Conservation (phyloP, 352 stramenopile genomes). For the Phytophthora ramorum region DNA sequence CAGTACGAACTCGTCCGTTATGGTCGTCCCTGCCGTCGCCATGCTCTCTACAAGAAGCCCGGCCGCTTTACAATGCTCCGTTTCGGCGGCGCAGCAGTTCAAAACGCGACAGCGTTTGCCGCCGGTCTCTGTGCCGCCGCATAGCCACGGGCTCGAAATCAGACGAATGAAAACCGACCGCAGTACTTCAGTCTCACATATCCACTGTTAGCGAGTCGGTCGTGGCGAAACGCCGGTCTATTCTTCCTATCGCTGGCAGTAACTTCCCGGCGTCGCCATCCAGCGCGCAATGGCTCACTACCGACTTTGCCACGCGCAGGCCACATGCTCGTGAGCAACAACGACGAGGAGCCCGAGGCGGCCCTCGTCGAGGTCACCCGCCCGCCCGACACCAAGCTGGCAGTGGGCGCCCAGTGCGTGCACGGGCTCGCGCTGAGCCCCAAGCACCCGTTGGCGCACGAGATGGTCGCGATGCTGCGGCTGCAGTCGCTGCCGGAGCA, state of each 20-base stretch:
- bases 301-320: slow-evolving; percentile 21
- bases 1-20: slow-evolving; percentile 14
- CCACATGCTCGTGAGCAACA: slow-evolving; percentile 41
- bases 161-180: slow-evolving; percentile 7
- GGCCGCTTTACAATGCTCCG: not conserved
- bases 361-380: slow-evolving; percentile 24
- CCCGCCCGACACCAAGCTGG: slow-evolving; percentile 11
- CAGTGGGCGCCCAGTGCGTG: slow-evolving; percentile 2
- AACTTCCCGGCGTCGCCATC: slow-evolving; percentile 13
- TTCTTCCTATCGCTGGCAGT: slow-evolving; percentile 31
- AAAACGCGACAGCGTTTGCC: slow-evolving; percentile 20
- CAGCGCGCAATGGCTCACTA: slow-evolving; percentile 30
- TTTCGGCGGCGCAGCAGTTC: slow-evolving; percentile 2
- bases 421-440: slow-evolving; percentile 22
- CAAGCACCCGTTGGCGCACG: slow-evolving; percentile 23
- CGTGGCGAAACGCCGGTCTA: slow-evolving; percentile 24
- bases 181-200: slow-evolving; percentile 14
- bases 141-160: slow-evolving; percentile 11
- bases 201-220: slow-evolving; percentile 2
- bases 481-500: slow-evolving; percentile 1
- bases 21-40: slow-evolving; percentile 13
- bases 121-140: slow-evolving; percentile 10
- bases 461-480: slow-evolving; percentile 24
- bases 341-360: slow-evolving; percentile 32
- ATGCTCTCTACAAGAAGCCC: not conserved